phyloP scores from a whole-genome alignment of 1,284 basidiomycete genomes.

The Butyriboletus appendiculatus region DNA sequence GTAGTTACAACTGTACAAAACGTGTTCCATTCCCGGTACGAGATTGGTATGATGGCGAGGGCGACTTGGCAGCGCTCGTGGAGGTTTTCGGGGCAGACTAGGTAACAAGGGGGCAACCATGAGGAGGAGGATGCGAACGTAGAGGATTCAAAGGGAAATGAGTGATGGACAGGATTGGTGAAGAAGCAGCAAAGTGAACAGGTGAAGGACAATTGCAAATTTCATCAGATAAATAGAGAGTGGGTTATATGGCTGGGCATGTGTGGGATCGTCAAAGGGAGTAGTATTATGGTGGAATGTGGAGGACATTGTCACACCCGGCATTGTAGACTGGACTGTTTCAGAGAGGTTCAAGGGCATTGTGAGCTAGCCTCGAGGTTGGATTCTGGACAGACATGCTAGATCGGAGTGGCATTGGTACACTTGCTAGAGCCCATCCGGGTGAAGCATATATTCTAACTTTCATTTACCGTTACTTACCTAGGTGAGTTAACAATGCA shows the following conservation, averaged over 20 bases:
- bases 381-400: neutral
- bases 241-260: neutral
- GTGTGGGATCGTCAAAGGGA: slow-evolving; percentile 6
- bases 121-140: neutral
- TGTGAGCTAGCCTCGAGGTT: neutral
- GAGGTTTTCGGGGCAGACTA: neutral
- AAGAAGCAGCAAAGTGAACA: neutral
- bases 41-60: slow-evolving; percentile 12
- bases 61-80: slow-evolving; percentile 6
- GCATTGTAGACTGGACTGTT: neutral
- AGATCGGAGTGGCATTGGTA: neutral
- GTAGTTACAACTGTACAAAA: neutral
- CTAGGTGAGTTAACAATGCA: neutral
- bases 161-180: neutral
- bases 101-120: neutral
- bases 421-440: neutral
- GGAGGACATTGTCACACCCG: neutral
- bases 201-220: neutral
- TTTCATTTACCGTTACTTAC: neutral
- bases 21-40: slow-evolving; percentile 8
- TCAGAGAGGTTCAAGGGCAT: neutral
- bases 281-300: neutral
- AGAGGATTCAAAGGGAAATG: neutral
- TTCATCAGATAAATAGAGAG: neutral
- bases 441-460: neutral